phyloP scores from a whole-genome alignment of 176 grass and related monocot species.

The Leersia perrieri region DNA sequence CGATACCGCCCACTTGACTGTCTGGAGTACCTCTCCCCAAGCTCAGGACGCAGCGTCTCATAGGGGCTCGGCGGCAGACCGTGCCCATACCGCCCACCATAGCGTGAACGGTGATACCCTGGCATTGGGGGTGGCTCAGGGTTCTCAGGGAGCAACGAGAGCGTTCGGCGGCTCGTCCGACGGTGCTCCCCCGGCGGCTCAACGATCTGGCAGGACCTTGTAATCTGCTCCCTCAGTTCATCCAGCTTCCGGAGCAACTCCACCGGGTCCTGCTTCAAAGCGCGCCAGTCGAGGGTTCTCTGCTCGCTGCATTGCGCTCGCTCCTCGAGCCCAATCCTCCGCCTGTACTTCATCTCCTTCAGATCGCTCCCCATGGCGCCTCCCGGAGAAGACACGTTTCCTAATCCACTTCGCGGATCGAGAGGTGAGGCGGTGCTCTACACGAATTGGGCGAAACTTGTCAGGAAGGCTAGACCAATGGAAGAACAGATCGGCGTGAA shows the following conservation, averaged over 20 bases:
- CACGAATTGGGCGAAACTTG: neutral
- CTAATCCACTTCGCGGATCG: constrained; percentile 12
- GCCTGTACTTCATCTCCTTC: constrained; percentile 68
- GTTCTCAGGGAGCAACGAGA: constrained; percentile 36
- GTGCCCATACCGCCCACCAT: constrained; percentile 28
- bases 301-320: constrained; percentile 44
- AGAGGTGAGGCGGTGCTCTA: neutral
- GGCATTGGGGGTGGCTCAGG: constrained; percentile 29
- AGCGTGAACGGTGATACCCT: constrained; percentile 43
- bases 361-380: constrained; percentile 56
- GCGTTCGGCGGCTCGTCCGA: constrained; percentile 12
- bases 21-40: constrained; percentile 35
- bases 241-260: constrained; percentile 88
- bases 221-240: constrained; percentile 83
- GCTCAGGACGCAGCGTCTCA: constrained; percentile 26
- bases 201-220: constrained; percentile 55
- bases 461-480: neutral
- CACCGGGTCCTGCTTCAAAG: constrained; percentile 57
- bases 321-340: constrained; percentile 43
- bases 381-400: constrained; percentile 20
- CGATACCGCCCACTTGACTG: constrained; percentile 36
- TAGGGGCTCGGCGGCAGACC: constrained; percentile 39
- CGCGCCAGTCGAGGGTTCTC: constrained; percentile 45
- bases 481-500: constrained; percentile 27
- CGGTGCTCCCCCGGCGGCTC: constrained; percentile 44